Percentiles rank a stretch among this genome's conserved stretches.
These are phyloP conservation scores for Kitagawia praeruptora DNA, from an alignment of 129 eudicot species.

Conservation along the genomic window DNA sequence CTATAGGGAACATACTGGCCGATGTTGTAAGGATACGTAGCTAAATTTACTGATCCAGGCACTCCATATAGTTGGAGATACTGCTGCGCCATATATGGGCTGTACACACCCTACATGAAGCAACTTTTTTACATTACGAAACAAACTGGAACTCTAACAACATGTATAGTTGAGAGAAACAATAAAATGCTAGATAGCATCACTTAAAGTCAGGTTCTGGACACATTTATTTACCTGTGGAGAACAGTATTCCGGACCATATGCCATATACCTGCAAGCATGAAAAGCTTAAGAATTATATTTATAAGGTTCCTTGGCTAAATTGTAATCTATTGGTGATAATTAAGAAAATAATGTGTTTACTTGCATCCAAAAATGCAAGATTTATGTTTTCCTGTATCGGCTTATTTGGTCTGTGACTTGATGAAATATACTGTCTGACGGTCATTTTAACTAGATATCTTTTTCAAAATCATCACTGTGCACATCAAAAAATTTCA, in stretches of 20 bases:
- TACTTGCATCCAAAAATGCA: not conserved
- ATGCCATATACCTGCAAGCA: slow-evolving; percentile 57
- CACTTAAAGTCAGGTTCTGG: not conserved
- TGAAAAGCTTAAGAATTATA: not conserved
- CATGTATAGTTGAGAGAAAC: not conserved
- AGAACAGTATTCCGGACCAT: slow-evolving; percentile 64
- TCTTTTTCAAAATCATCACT: not conserved
- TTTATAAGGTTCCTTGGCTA: not conserved
- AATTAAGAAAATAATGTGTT: not conserved
- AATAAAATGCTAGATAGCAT: not conserved
- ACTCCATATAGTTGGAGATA: slow-evolving; percentile 73
- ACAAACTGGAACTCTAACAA: not conserved
- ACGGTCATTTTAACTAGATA: not conserved
- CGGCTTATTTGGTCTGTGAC: not conserved
- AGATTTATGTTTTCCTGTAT: not conserved
- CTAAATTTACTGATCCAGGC: slow-evolving; percentile 56
- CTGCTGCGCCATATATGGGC: slow-evolving; percentile 62
- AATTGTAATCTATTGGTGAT: not conserved
- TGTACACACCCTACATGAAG: slow-evolving; percentile 60
- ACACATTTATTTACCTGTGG: slow-evolving; percentile 55
- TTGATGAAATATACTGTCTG: not conserved
- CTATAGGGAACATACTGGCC: slow-evolving; percentile 50
- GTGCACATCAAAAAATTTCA: not conserved
- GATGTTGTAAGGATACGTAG: slow-evolving; percentile 66
- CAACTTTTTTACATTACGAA: not conserved